Evolutionary conservation across 2,329 filamentous ascomycete species (phyloP).

Genomic region (Penicillium sp.): DNA sequence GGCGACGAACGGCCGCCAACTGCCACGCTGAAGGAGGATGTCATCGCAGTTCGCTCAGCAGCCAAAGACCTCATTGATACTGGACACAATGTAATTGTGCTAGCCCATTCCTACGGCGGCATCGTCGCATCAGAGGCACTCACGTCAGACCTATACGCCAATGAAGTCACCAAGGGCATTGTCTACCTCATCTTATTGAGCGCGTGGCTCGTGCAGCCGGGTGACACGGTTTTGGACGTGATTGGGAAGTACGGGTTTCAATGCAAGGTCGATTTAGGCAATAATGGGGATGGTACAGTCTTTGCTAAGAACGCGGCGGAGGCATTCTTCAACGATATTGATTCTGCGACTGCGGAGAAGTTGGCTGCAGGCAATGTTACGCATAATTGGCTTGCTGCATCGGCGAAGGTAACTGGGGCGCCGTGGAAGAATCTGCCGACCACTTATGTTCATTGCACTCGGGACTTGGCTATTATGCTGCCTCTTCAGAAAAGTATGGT

Average conservation of each 20-base stretch:
- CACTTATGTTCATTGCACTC: slow-evolving; percentile 4
- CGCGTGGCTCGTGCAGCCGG: slow-evolving; percentile 3
- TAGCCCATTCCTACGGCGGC: slow-evolving; percentile 10
- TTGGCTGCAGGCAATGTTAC: slow-evolving; percentile 3
- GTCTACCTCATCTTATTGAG: slow-evolving; percentile 3
- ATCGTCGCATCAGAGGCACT: slow-evolving; percentile 8
- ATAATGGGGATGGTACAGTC: slow-evolving; percentile 3
- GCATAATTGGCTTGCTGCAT: slow-evolving; percentile 3
- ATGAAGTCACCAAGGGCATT: neutral
- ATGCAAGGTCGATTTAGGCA: slow-evolving; percentile 1
- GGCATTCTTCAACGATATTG: slow-evolving; percentile 9
- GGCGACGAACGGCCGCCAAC: slow-evolving; percentile 3
- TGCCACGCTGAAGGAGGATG: slow-evolving; percentile 1
- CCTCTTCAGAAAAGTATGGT: slow-evolving; percentile 7
- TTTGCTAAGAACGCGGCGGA: slow-evolving; percentile 8
- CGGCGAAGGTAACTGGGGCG: neutral
- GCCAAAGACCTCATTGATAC: slow-evolving; percentile 4
- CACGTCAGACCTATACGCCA: slow-evolving; percentile 2
- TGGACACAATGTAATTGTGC: slow-evolving; percentile 3
- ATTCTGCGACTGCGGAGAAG: neutral
- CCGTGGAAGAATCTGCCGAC: slow-evolving; percentile 8
- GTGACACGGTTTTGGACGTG: neutral
- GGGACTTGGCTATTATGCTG: slow-evolving; percentile 3
- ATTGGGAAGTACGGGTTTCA: slow-evolving; percentile 3
- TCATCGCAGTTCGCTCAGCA: neutral